phyloP scores from a whole-genome alignment of 176 grass and related monocot species.

The Triticum turgidum region DNA sequence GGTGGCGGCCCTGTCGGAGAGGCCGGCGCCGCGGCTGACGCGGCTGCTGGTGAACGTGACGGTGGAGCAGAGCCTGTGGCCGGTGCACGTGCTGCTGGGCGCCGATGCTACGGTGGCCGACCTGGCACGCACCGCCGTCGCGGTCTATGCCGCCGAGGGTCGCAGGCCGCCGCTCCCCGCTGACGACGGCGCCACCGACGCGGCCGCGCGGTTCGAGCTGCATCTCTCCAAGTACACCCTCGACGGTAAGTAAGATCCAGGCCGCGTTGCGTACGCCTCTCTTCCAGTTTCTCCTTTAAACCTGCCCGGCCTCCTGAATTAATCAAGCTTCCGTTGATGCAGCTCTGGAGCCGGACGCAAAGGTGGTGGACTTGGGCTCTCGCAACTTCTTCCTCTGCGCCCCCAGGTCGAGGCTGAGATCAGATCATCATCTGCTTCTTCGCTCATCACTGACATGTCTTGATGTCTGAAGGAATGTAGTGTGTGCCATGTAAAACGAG shows the following conservation, averaged over 20 bases:
- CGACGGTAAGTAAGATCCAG: slow-evolving; percentile 36
- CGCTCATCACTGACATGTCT: too few species aligned
- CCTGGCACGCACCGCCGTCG: slow-evolving; percentile 52
- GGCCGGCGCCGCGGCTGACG: slow-evolving; percentile 40
- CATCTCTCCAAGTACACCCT: slow-evolving; percentile 79
- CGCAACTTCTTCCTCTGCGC: slow-evolving; percentile 95
- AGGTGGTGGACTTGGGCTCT: slow-evolving; percentile 60
- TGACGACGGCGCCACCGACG: neutral
- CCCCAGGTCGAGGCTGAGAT: neutral
- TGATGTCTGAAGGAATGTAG: too few species aligned
- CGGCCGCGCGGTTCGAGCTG: slow-evolving; percentile 37
- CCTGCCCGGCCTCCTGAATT: too few species aligned
- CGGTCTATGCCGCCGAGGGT: slow-evolving; percentile 52
- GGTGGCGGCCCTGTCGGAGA: neutral
- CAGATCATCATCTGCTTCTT: too few species aligned
- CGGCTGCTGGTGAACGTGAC: slow-evolving; percentile 89
- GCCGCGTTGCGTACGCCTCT: too few species aligned
- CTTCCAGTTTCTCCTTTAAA: too few species aligned
- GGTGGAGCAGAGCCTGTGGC: slow-evolving; percentile 56
- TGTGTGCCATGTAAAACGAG: too few species aligned
- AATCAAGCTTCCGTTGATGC: neutral
- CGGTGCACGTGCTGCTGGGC: too few species aligned
- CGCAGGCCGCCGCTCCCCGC: slow-evolving; percentile 38
- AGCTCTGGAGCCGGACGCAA: slow-evolving; percentile 50
- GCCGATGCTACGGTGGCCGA: slow-evolving; percentile 47